Evolutionary conservation across 2,329 filamentous ascomycete species (phyloP).

Genomic region (Nothopassalora personata): DNA sequence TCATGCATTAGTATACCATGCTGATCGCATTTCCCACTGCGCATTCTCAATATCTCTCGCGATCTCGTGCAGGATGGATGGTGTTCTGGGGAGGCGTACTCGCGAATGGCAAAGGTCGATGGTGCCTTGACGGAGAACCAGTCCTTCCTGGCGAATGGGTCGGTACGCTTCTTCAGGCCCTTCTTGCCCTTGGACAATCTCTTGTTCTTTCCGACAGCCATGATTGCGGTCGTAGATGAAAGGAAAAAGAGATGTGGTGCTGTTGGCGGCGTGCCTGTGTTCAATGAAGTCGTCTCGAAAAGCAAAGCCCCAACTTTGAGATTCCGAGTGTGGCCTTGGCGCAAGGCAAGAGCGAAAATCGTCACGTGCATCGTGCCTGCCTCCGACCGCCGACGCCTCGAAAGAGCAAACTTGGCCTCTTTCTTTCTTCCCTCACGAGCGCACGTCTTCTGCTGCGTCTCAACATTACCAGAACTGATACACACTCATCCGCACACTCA

Average conservation of each 20-base stretch:
- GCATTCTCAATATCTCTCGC: constrained; percentile 4
- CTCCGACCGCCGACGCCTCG: neutral
- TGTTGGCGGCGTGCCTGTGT: constrained; percentile 13
- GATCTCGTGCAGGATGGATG: neutral
- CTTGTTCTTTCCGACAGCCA: constrained; percentile 98
- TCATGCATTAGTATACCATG: constrained; percentile 32
- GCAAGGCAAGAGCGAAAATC: neutral
- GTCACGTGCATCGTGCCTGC: neutral
- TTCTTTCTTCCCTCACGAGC: neutral
- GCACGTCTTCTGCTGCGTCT: constrained; percentile 1
- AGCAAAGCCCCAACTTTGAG: neutral
- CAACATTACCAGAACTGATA: neutral
- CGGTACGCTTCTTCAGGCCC: constrained; percentile 99
- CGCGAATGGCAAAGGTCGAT: constrained; percentile 89
- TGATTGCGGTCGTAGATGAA: constrained; percentile 29
- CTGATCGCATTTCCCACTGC: neutral
- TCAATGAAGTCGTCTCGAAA: neutral
- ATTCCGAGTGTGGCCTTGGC: neutral
- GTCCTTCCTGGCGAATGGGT: constrained; percentile 96
- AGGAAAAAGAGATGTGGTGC: constrained; percentile 19
- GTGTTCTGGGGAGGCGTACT: constrained; percentile 59
- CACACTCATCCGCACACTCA: constrained; percentile 2
- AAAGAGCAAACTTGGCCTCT: constrained; percentile 2
- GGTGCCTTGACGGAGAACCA: constrained; percentile 99
- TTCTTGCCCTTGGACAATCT: constrained; percentile 99